A percentile compares a stretch with the other conserved stretches of the same genome.
phyloP scores from a whole-genome alignment of 371 early-diverging fungal species.

The Zychaea mexicana region DNA sequence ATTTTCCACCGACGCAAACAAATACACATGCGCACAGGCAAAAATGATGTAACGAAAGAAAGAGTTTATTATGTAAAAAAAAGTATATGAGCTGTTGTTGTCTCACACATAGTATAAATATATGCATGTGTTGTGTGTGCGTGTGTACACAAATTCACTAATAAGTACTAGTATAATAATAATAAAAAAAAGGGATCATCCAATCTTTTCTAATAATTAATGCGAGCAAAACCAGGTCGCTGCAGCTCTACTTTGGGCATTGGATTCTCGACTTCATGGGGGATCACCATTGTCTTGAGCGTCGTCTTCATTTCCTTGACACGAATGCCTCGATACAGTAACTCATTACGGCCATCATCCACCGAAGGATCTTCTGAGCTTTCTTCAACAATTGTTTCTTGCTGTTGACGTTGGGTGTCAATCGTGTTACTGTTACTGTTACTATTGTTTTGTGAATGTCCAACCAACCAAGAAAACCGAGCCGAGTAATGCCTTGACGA shows the following conservation, averaged over 20 bases:
- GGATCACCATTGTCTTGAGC: constrained; percentile 48
- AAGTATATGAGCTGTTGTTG: too few species aligned
- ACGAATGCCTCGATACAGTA: constrained; percentile 49
- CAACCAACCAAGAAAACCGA: constrained; percentile 18
- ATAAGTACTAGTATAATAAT: background rate
- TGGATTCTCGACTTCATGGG: constrained; percentile 39
- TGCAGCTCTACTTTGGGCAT: constrained; percentile 45
- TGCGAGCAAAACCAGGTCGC: constrained; percentile 50
- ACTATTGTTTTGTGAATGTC: background rate
- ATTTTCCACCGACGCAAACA: too few species aligned
- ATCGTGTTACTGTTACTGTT: background rate
- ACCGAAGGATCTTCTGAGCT: constrained; percentile 2
- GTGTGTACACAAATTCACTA: background rate
- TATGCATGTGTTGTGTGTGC: too few species aligned
- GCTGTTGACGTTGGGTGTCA: background rate
- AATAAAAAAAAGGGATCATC: constrained; percentile 8
- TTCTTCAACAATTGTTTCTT: constrained; percentile 6
- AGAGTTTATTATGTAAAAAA: too few species aligned
- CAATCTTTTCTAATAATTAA: constrained; percentile 23
- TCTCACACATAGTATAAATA: background rate
- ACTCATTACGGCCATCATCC: constrained; percentile 47
- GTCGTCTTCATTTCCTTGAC: constrained; percentile 56
- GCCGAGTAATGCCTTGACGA: constrained; percentile 15
- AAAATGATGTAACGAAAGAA: too few species aligned
- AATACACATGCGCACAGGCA: background rate